These are phyloP conservation scores for Grosmannia clavigera DNA, from an alignment of 2,329 filamentous ascomycete genomes.

Conservation along the genomic window DNA sequence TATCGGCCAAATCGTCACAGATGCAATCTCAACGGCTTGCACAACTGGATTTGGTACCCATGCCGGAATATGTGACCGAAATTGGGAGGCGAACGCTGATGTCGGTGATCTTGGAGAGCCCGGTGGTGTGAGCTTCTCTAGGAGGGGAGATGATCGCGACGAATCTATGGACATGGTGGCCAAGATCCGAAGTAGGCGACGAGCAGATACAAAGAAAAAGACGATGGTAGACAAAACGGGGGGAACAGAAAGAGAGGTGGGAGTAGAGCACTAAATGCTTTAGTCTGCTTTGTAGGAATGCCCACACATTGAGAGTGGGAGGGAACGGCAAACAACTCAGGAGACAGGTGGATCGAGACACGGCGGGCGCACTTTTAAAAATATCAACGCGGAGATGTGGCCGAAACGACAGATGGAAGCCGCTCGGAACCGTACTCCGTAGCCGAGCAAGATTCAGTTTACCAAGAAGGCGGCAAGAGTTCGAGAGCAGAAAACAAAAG, in stretches of 20 bases:
- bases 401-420: not conserved
- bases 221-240: not conserved
- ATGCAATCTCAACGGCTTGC: not conserved
- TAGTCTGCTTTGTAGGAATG: not conserved
- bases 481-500: not conserved
- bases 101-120: slow-evolving; percentile 5
- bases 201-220: not conserved
- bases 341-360: not conserved
- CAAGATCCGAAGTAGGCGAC: not conserved
- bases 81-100: slow-evolving; percentile 4
- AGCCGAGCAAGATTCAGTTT: not conserved
- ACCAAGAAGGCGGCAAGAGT: not conserved
- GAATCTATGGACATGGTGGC: slow-evolving; percentile 9
- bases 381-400: not conserved
- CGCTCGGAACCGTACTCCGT: not conserved
- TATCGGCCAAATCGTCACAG: not conserved
- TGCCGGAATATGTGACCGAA: slow-evolving; percentile 2
- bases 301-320: not conserved
- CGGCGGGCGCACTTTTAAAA: not conserved
- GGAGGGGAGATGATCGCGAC: slow-evolving; percentile 9
- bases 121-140: slow-evolving; percentile 8
- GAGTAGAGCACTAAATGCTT: not conserved
- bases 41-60: slow-evolving; percentile 3
- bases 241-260: not conserved
- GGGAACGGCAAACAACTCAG: not conserved